Conservation (phyloP, 257 asterid genomes). For the Handroanthus guayacan region DNA sequence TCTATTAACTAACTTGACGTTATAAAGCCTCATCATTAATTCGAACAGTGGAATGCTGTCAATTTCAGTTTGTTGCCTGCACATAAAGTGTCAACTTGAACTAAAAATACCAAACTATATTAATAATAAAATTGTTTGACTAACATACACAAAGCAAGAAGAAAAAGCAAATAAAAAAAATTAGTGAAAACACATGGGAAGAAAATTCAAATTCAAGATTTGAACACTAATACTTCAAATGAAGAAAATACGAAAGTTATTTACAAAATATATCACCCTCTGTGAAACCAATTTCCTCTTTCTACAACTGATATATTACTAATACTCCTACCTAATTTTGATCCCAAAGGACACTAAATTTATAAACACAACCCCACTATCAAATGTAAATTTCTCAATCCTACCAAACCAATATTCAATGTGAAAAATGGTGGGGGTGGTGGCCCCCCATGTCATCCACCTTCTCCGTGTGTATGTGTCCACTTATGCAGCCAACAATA, state of each 20-base stretch:
- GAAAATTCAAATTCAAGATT: neutral
- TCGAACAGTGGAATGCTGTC: conserved; percentile 30
- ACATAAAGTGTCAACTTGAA: neutral
- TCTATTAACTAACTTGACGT: neutral
- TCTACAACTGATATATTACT: neutral
- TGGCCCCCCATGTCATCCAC: conserved; percentile 40
- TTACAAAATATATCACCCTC: conserved; percentile 13
- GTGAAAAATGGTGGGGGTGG: conserved; percentile 27
- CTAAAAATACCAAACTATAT: neutral
- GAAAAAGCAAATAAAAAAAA: neutral
- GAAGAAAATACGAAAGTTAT: conserved; percentile 7
- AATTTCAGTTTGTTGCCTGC: conserved; percentile 17
- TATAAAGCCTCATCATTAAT: neutral
- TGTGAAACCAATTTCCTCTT: conserved; percentile 23
- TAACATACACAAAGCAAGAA: neutral
- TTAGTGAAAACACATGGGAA: neutral
- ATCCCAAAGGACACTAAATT: neutral
- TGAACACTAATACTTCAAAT: neutral
- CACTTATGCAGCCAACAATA: conserved; percentile 38
- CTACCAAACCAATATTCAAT: neutral
- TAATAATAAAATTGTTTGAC: neutral
- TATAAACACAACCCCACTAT: conserved; percentile 7
- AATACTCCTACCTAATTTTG: conserved; percentile 17
- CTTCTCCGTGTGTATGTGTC: conserved; percentile 24
- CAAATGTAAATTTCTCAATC: conserved; percentile 12